Evolutionary conservation across 441 rosid genomes (phyloP).

Genomic region (Adansonia gregorii): DNA sequence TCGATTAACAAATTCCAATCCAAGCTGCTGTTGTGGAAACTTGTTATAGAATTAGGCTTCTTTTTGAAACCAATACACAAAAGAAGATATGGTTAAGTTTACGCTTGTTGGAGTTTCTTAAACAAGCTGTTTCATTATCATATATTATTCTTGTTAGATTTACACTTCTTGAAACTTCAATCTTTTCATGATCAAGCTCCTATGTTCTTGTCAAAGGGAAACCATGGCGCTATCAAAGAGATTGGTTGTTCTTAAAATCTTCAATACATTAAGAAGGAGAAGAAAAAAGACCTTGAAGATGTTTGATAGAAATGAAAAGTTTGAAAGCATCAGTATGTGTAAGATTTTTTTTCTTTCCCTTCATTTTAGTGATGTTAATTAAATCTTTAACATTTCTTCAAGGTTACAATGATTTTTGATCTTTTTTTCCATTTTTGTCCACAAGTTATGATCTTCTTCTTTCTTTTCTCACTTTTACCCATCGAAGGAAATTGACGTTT

Average conservation of each 20-base stretch:
- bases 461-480: not conserved
- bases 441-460: not conserved
- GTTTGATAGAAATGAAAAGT: no score
- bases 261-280: no score
- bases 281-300: no score
- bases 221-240: not conserved
- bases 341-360: no score
- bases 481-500: not conserved
- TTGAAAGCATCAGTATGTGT: not conserved
- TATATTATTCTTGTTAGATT: not conserved
- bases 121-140: not conserved
- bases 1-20: not conserved
- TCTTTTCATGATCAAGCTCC: not conserved
- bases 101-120: constrained; percentile 1
- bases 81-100: not conserved
- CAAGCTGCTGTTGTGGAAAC: not conserved
- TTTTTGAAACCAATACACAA: not conserved
- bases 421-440: not conserved
- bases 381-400: not conserved
- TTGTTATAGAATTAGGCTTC: not conserved
- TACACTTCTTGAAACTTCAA: not conserved
- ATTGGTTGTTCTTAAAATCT: no score
- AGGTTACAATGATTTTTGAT: not conserved
- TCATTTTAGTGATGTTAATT: no score
- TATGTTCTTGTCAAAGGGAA: no score